Percentiles rank a stretch among this genome's conserved stretches.
Conservation (phyloP, 176 grass and related monocot species). For the Luzula sylvatica region DNA sequence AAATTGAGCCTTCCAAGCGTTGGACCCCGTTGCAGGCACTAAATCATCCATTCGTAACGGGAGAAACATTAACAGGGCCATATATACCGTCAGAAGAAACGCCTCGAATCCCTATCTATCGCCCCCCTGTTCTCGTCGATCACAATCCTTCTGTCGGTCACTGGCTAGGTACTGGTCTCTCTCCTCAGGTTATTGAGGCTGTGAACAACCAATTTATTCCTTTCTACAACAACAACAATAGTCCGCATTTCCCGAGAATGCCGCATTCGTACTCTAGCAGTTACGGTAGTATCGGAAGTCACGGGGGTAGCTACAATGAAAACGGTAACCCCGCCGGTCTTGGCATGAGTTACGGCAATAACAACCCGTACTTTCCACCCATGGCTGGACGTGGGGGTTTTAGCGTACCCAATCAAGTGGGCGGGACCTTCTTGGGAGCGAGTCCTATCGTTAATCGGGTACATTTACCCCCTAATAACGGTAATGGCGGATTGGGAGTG, state of each 20-base stretch:
- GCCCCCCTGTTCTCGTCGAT: constrained; percentile 69
- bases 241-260: constrained; percentile 39
- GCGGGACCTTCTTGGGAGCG: constrained; percentile 65
- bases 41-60: constrained; percentile 93
- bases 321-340: constrained; percentile 55
- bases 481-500: constrained; percentile 37
- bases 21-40: constrained; percentile 97
- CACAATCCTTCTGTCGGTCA: constrained; percentile 96
- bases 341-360: constrained; percentile 66
- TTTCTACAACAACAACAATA: constrained; percentile 39
- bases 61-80: constrained; percentile 65
- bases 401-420: constrained; percentile 62
- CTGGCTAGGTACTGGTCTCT: constrained; percentile 88
- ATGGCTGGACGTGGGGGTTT: constrained; percentile 58
- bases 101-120: constrained; percentile 68
- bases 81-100: constrained; percentile 70
- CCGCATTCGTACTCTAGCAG: constrained; percentile 85
- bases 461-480: constrained; percentile 51
- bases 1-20: constrained; percentile 91
- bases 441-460: constrained; percentile 78
- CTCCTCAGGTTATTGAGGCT: constrained; percentile 84
- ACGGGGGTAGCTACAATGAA: constrained; percentile 53
- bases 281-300: constrained; percentile 78
- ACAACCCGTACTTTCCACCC: constrained; percentile 53
- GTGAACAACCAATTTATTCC: constrained; percentile 34